Conservation (phyloP, 176 grass and related monocot genomes). For the Raddia distichophylla region DNA sequence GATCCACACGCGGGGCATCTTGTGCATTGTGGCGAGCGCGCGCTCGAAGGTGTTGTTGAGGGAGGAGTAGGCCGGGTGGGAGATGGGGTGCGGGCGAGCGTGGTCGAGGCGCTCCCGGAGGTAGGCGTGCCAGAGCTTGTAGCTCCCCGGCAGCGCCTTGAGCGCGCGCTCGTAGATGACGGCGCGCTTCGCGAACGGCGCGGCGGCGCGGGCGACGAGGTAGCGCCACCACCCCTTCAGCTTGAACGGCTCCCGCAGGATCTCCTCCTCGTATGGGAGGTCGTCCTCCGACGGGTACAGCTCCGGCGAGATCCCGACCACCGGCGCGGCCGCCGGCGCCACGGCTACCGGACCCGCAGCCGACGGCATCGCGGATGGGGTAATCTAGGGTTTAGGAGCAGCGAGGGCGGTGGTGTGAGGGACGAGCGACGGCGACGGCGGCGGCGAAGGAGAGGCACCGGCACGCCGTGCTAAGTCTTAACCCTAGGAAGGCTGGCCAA, state of each 20-base stretch:
- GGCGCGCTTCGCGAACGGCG: conserved; percentile 74
- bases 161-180: conserved; percentile 80
- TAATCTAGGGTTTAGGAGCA: conserved; percentile 34
- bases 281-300: conserved; percentile 77
- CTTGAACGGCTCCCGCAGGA: conserved; percentile 76
- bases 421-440: not conserved
- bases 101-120: conserved; percentile 82
- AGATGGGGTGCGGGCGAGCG: conserved; percentile 64
- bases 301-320: conserved; percentile 50
- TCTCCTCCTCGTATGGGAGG: conserved; percentile 83
- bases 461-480: too few relatives aligned
- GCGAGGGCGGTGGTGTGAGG: not conserved
- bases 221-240: conserved; percentile 91
- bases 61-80: conserved; percentile 62
- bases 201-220: conserved; percentile 67
- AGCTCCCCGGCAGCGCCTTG: conserved; percentile 76
- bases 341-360: conserved; percentile 38
- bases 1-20: conserved; percentile 84
- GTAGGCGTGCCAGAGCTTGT: conserved; percentile 91
- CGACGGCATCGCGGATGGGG: conserved; percentile 31
- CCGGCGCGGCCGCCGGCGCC: not conserved
- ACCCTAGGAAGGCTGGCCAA: too few relatives aligned
- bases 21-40: conserved; percentile 84
- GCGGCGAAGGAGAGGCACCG: too few relatives aligned
- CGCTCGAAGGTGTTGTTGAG: conserved; percentile 94